Evolutionary conservation across 495 filamentous ascomycete genomes (phyloP).

Genomic region (Evernia prunastri): DNA sequence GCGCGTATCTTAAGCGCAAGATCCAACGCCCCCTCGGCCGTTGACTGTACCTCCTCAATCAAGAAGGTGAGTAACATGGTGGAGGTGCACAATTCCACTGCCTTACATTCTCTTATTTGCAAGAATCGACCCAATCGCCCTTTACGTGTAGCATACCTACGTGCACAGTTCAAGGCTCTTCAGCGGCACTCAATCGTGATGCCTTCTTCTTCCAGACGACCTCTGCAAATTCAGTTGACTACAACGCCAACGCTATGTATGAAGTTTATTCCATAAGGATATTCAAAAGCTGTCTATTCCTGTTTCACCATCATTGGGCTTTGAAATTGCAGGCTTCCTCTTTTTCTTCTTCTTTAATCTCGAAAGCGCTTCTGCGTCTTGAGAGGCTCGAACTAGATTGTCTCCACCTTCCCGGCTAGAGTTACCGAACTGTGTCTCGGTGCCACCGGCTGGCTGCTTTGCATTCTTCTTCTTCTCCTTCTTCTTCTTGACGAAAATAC

Average conservation of each 20-base stretch:
- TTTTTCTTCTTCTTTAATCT: slow-evolving; percentile 48
- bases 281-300: background rate
- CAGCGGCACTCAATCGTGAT: background rate
- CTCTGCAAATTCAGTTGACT: background rate
- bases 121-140: background rate
- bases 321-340: slow-evolving; percentile 23
- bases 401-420: background rate
- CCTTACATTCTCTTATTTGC: too few species aligned
- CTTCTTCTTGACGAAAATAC: slow-evolving; percentile 72
- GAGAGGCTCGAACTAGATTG: slow-evolving; percentile 16
- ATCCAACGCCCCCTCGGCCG: too few species aligned
- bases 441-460: slow-evolving; percentile 21
- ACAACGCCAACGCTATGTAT: background rate
- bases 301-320: background rate
- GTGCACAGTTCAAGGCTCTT: background rate
- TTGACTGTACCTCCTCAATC: too few species aligned
- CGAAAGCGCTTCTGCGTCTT: background rate
- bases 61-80: too few species aligned
- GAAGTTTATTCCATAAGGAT: too few species aligned
- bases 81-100: too few species aligned
- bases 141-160: background rate
- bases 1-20: too few species aligned
- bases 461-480: slow-evolving; percentile 48
- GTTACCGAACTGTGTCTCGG: slow-evolving; percentile 7
- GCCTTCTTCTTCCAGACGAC: background rate